Evolutionary conservation across 176 grass and related monocot species (phyloP), one percentile per base, ranked within the genome.

Genomic region (Triticum turgidum): DNA sequence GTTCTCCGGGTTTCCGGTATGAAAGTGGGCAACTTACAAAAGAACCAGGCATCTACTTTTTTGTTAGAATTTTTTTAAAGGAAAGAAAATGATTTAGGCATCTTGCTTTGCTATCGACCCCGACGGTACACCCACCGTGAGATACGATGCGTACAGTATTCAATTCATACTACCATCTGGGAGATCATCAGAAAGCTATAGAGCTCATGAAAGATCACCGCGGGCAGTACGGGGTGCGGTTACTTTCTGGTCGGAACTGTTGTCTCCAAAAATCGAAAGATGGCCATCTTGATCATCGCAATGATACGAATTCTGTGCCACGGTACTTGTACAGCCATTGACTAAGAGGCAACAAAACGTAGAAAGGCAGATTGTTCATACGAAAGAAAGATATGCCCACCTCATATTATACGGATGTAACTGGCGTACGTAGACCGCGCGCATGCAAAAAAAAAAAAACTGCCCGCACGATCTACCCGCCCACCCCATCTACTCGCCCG

Each of bases 111-210:
- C 15, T 65, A 12, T 76, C 52, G 89, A 88, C 37, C 51, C 61
- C 37, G 80, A 88, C 73, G 45, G 81, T 62, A 24, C 81, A 91
- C 81, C 89, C 41, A 88, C 76, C 68, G 11, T 76, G 1, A 45
- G 85, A 32, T 72, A 83, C 67, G 74, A 29, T 27, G 21, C 65
- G 65, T 84, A 63, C 85, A 49, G 58, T 84, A 84, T 75, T 77
- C 69, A 91, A 75, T 87, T 38, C 44, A 11, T 80, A 58, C 73
- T 5, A 3, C 1, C 13, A 27, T 7, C 27, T 27, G 27, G 29
- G n/a, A 77, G 25, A 33, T 65, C 7, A 42, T 42, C 27, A 30
- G 1, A 72, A 71, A 83, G 81, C 32, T 73, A 72, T 72, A 69
- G 30, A 7, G 1, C 52, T 79, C 20, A 56, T 10, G 10, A 44